phyloP scores from a whole-genome alignment of 208 protist species.

The Trypanosoma rangeli region DNA sequence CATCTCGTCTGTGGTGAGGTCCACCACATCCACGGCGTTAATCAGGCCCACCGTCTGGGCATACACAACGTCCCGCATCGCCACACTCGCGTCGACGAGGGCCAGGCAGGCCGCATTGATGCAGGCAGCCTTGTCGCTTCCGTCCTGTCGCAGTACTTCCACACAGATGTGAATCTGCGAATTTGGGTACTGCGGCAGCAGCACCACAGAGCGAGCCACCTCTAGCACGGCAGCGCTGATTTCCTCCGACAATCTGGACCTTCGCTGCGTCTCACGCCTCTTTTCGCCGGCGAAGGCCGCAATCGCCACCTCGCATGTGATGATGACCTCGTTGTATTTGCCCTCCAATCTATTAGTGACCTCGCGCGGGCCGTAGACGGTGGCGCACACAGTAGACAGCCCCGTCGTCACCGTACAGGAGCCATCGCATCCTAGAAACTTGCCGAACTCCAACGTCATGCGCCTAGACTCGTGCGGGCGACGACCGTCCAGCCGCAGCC shows the following conservation, averaged over 20 bases:
- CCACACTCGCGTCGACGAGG: slow-evolving; percentile 78
- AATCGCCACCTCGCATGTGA: slow-evolving; percentile 82
- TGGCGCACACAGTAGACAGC: slow-evolving; percentile 64
- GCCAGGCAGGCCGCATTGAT: slow-evolving; percentile 90
- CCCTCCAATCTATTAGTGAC: slow-evolving; percentile 53
- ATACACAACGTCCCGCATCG: slow-evolving; percentile 80
- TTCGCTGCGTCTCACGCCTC: slow-evolving; percentile 61
- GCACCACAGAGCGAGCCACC: slow-evolving; percentile 69
- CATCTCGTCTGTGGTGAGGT: slow-evolving; percentile 78
- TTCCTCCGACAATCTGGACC: slow-evolving; percentile 68
- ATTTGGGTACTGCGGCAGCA: slow-evolving; percentile 82
- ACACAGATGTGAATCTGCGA: slow-evolving; percentile 88
- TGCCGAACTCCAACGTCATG: slow-evolving; percentile 67
- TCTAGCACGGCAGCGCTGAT: slow-evolving; percentile 70
- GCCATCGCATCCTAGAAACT: slow-evolving; percentile 61
- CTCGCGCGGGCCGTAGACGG: slow-evolving; percentile 72
- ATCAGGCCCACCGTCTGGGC: slow-evolving; percentile 67
- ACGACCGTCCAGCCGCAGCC: slow-evolving; percentile 78
- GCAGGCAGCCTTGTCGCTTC: slow-evolving; percentile 76
- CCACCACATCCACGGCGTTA: slow-evolving; percentile 64
- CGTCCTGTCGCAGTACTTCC: slow-evolving; percentile 80
- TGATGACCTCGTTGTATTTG: slow-evolving; percentile 57
- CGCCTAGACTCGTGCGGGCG: slow-evolving; percentile 64
- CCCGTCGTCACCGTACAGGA: slow-evolving; percentile 67
- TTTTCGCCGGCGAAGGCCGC: slow-evolving; percentile 75